Percentiles rank a stretch among this genome's conserved stretches.
Conservation (phyloP, 495 filamentous ascomycete genomes). For the Penicillium manginii region DNA sequence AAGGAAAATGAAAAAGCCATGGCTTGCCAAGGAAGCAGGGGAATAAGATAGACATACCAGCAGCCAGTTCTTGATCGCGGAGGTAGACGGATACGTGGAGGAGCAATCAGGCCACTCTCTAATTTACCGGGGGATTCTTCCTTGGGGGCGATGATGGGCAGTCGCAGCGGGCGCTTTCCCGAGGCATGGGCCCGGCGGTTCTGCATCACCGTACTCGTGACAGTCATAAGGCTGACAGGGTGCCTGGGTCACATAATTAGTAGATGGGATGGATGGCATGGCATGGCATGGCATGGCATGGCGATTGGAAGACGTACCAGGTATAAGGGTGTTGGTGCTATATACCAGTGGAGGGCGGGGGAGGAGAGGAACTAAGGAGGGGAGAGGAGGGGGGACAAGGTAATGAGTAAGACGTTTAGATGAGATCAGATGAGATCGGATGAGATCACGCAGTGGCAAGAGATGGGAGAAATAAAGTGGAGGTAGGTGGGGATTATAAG, state of each 20-base stretch:
- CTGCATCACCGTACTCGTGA: constrained; percentile 42
- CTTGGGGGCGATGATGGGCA: constrained; percentile 56
- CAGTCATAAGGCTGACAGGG: constrained; percentile 38
- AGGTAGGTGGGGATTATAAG: constrained; percentile 3
- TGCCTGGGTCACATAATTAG: constrained; percentile 1
- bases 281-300: background rate
- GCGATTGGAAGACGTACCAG: constrained; percentile 17
- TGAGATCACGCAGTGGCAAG: background rate
- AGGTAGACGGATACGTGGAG: constrained; percentile 53
- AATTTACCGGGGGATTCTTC: constrained; percentile 36
- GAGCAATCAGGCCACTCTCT: constrained; percentile 35
- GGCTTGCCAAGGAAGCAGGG: constrained; percentile 9
- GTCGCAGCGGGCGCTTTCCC: constrained; percentile 40
- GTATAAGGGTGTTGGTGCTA: background rate
- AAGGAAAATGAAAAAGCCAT: constrained; percentile 7
- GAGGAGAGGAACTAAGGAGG: background rate
- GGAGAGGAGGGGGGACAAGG: background rate
- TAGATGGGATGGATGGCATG: background rate
- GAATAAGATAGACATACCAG: constrained; percentile 44
- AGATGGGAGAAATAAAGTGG: background rate
- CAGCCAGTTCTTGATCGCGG: constrained; percentile 57
- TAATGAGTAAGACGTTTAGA: background rate
- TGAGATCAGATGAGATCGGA: constrained; percentile 2
- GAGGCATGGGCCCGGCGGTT: constrained; percentile 38
- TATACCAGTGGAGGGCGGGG: background rate